A percentile compares a stretch with the other conserved stretches of the same genome.
Evolutionary conservation across 164 flowering plant genomes (phyloP).

Genomic region (Cinnamomum chago): DNA sequence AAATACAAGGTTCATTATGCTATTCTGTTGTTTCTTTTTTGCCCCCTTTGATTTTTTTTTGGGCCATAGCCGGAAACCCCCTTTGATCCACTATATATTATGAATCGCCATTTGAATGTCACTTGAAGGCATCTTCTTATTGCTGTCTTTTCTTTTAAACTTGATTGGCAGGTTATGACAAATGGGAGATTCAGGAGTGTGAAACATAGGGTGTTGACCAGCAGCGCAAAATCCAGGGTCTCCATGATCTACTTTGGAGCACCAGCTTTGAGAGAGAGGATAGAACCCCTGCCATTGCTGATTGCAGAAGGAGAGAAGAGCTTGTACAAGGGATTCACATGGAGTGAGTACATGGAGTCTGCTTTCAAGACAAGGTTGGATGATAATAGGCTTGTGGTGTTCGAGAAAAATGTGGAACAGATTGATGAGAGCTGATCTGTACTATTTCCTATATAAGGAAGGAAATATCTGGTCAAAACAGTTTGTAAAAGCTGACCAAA

Average conservation of each 20-base stretch:
- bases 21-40: too few relatives aligned
- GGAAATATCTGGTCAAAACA: constrained; percentile 1
- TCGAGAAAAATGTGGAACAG: constrained; percentile 26
- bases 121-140: neutral
- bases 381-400: constrained; percentile 62
- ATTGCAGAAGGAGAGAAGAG: constrained; percentile 58
- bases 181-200: constrained; percentile 91
- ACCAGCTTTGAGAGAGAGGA: constrained; percentile 55
- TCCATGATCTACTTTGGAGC: constrained; percentile 92
- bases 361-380: constrained; percentile 66
- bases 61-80: too few relatives aligned
- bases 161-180: constrained; percentile 65
- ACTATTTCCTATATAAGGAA: constrained; percentile 10
- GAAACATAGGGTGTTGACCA: constrained; percentile 78
- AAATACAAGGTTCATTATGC: neutral
- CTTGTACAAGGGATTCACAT: constrained; percentile 83
- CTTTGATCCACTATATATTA: neutral
- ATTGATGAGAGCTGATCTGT: constrained; percentile 11
- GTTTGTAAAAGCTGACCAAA: constrained; percentile 12
- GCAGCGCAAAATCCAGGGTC: constrained; percentile 47
- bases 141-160: neutral
- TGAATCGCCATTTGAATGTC: neutral
- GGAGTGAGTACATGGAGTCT: constrained; percentile 74
- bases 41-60: neutral
- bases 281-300: constrained; percentile 46